Evolutionary conservation across 371 early-diverging fungal species (phyloP).

Genomic region (Polyrhizophydium stewartii): DNA sequence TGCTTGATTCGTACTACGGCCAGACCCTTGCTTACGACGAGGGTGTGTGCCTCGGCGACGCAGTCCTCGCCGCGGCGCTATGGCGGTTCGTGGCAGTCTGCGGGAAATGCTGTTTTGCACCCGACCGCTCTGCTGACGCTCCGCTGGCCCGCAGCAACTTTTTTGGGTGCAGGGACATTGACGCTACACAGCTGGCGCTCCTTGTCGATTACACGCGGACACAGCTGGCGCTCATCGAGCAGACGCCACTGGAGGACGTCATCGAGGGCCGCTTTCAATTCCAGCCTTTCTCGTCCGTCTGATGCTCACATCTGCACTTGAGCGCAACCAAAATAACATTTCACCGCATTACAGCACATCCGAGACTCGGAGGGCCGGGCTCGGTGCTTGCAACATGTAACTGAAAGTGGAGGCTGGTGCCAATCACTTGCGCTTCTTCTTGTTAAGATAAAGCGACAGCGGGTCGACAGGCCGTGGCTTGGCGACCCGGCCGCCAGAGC

Average conservation of each 20-base stretch:
- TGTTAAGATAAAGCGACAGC: not conserved
- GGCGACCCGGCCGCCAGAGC: not conserved
- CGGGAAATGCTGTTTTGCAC: slow-evolving; percentile 1
- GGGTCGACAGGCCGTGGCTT: not conserved
- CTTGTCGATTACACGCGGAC: slow-evolving; percentile 61
- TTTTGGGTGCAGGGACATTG: slow-evolving; percentile 55
- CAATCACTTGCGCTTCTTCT: not conserved
- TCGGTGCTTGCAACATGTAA: no score
- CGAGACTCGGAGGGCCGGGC: no score
- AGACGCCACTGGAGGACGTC: slow-evolving; percentile 16
- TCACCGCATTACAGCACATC: no score
- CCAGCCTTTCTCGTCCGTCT: not conserved
- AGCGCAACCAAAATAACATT: no score
- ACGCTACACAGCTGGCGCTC: slow-evolving; percentile 53
- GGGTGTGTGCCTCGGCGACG: slow-evolving; percentile 85
- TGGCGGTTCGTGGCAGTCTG: slow-evolving; percentile 63
- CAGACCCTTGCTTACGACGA: slow-evolving; percentile 90
- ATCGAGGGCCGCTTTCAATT: slow-evolving; percentile 14
- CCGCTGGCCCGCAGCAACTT: slow-evolving; percentile 54
- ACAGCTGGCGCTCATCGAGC: slow-evolving; percentile 60
- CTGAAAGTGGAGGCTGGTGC: no score
- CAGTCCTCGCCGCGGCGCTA: slow-evolving; percentile 86
- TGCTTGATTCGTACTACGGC: slow-evolving; percentile 84
- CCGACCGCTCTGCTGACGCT: no score
- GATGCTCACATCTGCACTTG: no score